phyloP scores from a whole-genome alignment of 2,329 filamentous ascomycete genomes.

The Pleurostoma richardsiae region DNA sequence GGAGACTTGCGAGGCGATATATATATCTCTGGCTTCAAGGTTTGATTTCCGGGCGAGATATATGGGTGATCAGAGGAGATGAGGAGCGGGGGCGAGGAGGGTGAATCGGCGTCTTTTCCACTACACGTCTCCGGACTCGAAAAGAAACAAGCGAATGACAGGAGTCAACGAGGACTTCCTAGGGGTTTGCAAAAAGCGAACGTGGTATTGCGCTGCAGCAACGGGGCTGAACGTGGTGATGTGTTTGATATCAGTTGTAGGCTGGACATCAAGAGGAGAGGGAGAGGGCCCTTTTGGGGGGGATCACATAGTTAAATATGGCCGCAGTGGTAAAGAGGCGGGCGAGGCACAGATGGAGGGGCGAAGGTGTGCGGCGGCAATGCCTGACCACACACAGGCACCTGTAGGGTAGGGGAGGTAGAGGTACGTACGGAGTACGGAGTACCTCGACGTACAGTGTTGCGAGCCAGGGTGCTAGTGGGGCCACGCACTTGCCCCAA shows the following conservation, averaged over 20 bases:
- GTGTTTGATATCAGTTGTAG: slow-evolving; percentile 24
- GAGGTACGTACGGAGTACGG: too few species aligned
- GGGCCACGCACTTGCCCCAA: neutral
- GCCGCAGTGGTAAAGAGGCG: neutral
- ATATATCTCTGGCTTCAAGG: too few species aligned
- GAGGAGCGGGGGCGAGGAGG: slow-evolving; percentile 1
- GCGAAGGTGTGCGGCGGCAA: neutral
- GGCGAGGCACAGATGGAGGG: neutral
- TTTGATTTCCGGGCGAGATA: too few species aligned
- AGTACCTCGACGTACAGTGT: too few species aligned
- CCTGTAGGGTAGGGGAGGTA: too few species aligned
- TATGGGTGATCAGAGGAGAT: too few species aligned
- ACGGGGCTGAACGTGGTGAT: slow-evolving; percentile 21
- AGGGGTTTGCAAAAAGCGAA: slow-evolving; percentile 43
- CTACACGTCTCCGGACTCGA: slow-evolving; percentile 14
- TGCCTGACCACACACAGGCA: too few species aligned
- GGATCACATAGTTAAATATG: slow-evolving; percentile 1
- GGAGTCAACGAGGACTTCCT: slow-evolving; percentile 72
- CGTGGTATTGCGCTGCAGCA: slow-evolving; percentile 36
- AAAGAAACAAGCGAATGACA: slow-evolving; percentile 66
- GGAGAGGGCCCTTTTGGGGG: slow-evolving; percentile 3
- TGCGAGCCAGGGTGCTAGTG: neutral
- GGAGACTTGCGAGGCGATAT: too few species aligned
- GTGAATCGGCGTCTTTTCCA: neutral
- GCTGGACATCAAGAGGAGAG: slow-evolving; percentile 7